Evolutionary conservation across 1,284 basidiomycete genomes (phyloP).

Genomic region (Limonomyces culmigenus): DNA sequence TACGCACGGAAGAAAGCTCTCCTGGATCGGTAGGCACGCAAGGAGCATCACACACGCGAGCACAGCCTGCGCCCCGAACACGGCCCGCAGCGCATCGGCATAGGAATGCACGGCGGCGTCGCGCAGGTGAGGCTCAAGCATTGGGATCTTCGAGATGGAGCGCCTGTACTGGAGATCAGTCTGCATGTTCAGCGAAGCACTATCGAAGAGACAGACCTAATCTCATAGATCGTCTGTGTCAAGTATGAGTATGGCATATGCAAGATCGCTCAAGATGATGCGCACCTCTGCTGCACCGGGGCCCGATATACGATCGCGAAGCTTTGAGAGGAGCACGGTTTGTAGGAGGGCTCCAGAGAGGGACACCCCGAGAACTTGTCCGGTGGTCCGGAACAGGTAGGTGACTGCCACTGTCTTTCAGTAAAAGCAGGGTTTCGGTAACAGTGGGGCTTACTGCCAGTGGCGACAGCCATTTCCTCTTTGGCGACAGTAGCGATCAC

Average conservation of each 20-base stretch:
- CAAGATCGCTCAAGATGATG: conserved; percentile 32
- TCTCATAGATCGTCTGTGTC: too few relatives aligned
- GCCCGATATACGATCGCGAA: conserved; percentile 23
- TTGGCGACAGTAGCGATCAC: conserved; percentile 70
- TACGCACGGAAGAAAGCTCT: conserved; percentile 54
- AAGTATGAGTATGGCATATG: too few relatives aligned
- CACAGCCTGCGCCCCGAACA: conserved; percentile 68
- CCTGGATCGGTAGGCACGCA: conserved; percentile 58
- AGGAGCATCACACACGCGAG: conserved; percentile 45
- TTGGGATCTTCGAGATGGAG: conserved; percentile 67
- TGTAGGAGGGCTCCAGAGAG: conserved; percentile 37
- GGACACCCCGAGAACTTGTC: conserved; percentile 37
- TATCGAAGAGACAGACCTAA: too few relatives aligned
- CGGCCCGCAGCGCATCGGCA: conserved; percentile 63
- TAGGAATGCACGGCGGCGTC: conserved; percentile 72
- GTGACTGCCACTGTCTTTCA: conserved; percentile 29
- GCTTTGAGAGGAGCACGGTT: conserved; percentile 24
- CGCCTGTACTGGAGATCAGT: conserved; percentile 46
- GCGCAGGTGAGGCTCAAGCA: conserved; percentile 41
- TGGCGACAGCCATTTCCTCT: conserved; percentile 76
- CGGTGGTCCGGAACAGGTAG: conserved; percentile 49
- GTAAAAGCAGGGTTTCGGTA: conserved; percentile 2
- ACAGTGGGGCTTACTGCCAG: conserved; percentile 48
- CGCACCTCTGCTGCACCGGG: conserved; percentile 28
- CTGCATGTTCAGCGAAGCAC: too few relatives aligned